Conservation (phyloP, 495 filamentous ascomycete species). For the Haplographium delicatum region DNA sequence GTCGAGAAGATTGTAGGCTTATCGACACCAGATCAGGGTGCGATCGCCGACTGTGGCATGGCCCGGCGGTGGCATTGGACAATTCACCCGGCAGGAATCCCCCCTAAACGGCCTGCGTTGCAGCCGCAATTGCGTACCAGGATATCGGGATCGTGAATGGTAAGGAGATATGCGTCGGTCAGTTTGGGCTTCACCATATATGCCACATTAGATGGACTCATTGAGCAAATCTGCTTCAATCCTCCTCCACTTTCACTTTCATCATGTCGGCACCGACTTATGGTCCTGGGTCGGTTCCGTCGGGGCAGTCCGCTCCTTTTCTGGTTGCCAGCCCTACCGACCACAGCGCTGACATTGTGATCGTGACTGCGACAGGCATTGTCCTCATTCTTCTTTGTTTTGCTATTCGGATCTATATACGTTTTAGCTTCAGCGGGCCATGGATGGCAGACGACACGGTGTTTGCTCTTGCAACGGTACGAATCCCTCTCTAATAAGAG, state of each 20-base stretch:
- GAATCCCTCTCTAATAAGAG: not conserved
- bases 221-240: not conserved
- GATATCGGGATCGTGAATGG: not conserved
- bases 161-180: not conserved
- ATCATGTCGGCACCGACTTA: constrained; percentile 2
- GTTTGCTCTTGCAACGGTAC: constrained; percentile 2
- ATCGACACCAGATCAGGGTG: not conserved
- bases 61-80: not conserved
- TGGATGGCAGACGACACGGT: constrained; percentile 35
- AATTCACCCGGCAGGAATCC: not conserved
- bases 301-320: not conserved
- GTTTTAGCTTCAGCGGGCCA: constrained; percentile 33
- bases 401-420: constrained; percentile 41
- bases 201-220: not conserved
- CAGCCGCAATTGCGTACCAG: not conserved
- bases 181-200: not conserved
- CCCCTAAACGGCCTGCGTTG: not conserved
- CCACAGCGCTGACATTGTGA: not conserved
- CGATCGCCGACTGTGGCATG: not conserved
- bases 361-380: not conserved
- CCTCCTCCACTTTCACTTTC: not conserved
- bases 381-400: constrained; percentile 24
- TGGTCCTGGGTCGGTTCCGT: not conserved
- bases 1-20: not conserved
- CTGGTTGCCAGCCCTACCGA: not conserved